Percentiles rank a stretch among this genome's conserved stretches.
phyloP scores from a whole-genome alignment of 768 basidiomycete species.

The Piloderma croceum region DNA sequence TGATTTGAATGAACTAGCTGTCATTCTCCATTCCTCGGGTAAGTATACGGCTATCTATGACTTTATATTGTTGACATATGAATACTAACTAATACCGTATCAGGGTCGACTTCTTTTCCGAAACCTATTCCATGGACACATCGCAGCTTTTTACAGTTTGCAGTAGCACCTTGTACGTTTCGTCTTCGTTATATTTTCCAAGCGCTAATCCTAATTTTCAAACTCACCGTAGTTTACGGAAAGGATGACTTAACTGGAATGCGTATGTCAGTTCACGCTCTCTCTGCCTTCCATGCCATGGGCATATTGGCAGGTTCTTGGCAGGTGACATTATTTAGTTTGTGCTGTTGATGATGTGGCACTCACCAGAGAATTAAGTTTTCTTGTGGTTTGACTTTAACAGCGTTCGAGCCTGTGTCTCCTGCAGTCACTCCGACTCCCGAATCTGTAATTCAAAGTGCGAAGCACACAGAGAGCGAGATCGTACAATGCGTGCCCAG shows the following conservation, averaged over 20 bases:
- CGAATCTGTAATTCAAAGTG: conserved; percentile 17
- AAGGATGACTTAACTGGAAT: conserved; percentile 21
- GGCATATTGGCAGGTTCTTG: too few relatives aligned
- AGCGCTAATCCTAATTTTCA: background rate
- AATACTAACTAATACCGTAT: background rate
- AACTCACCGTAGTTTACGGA: conserved; percentile 15
- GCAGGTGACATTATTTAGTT: too few relatives aligned
- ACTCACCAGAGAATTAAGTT: too few relatives aligned
- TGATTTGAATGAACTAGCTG: conserved; percentile 7
- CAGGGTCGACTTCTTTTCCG: conserved; percentile 14
- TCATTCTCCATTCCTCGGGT: conserved; percentile 24
- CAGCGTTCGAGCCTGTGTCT: conserved; percentile 10
- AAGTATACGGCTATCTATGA: conserved; percentile 5
- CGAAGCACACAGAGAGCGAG: conserved; percentile 12
- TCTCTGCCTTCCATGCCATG: conserved; percentile 21
- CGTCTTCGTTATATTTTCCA: background rate
- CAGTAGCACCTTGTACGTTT: conserved; percentile 10
- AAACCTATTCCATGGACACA: conserved; percentile 9
- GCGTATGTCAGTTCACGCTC: conserved; percentile 15
- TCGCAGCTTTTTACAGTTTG: conserved; percentile 7
- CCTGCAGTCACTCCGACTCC: conserved; percentile 17
- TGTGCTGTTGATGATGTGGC: too few relatives aligned
- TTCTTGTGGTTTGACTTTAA: too few relatives aligned
- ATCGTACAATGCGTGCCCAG: conserved; percentile 22
- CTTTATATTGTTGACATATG: too few relatives aligned